Percentiles rank a stretch among this genome's conserved stretches.
Conservation (phyloP, 192 early-diverging fungal genomes). For the Coemansia reversa region DNA sequence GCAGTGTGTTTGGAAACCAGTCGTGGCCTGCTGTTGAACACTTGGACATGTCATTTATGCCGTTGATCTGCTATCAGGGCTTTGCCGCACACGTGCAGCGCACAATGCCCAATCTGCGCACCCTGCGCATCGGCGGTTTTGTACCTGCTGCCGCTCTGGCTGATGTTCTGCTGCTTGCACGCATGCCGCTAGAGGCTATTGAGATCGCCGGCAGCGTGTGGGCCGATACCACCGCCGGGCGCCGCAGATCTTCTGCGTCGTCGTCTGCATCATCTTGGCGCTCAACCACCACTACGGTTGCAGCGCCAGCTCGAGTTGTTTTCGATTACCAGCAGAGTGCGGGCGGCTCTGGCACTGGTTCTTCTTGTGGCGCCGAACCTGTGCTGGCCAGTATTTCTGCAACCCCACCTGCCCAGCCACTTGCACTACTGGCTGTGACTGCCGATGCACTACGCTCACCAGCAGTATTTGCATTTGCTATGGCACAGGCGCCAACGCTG, state of each 20-base stretch:
- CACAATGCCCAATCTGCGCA: conserved; percentile 31
- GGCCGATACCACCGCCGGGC: conserved; percentile 22
- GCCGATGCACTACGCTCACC: conserved; percentile 33
- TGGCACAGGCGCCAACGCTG: conserved; percentile 23
- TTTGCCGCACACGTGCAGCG: conserved; percentile 23
- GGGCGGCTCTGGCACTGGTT: too few relatives aligned
- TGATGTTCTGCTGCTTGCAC: conserved; percentile 18
- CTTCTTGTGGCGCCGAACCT: too few relatives aligned
- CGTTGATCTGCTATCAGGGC: conserved; percentile 45
- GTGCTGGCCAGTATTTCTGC: too few relatives aligned
- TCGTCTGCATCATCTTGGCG: conserved; percentile 22
- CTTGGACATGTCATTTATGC: conserved; percentile 44
- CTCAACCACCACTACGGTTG: conserved; percentile 18
- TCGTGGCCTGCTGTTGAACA: conserved; percentile 32
- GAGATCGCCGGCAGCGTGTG: conserved; percentile 40
- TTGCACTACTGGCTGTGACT: conserved; percentile 21
- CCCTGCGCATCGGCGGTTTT: conserved; percentile 34
- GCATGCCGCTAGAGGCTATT: conserved; percentile 16
- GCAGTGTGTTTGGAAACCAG: conserved; percentile 29
- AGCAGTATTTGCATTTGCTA: conserved; percentile 22
- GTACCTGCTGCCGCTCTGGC: conserved; percentile 33
- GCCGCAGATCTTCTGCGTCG: conserved; percentile 24
- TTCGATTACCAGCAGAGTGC: neutral
- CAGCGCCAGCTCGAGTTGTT: neutral
- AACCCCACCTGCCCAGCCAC: conserved; percentile 1